These are phyloP conservation scores for Exsudoporus frostii DNA, from an alignment of 768 basidiomycete genomes.

Conservation along the genomic window DNA sequence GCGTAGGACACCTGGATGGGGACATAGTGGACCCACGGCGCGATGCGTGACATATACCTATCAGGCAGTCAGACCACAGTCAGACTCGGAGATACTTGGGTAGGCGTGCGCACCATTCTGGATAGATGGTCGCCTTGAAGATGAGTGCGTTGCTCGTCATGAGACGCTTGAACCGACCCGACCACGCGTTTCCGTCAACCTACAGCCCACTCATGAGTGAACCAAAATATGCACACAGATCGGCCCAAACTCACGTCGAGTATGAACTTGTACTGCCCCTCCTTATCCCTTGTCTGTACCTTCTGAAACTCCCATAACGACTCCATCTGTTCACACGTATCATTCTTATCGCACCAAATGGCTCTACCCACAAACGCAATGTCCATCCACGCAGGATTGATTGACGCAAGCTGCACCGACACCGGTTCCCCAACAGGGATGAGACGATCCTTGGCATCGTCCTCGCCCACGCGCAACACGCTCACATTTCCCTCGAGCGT, in stretches of 20 bases:
- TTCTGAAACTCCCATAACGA: constrained; percentile 49
- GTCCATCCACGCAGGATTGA: constrained; percentile 59
- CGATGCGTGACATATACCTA: constrained; percentile 56
- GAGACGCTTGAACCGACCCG: constrained; percentile 63
- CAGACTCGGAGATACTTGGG: not conserved
- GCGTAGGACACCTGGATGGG: constrained; percentile 63
- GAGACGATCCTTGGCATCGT: too few relatives aligned
- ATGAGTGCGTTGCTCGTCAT: constrained; percentile 60
- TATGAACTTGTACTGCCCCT: constrained; percentile 59
- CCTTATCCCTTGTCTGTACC: constrained; percentile 42
- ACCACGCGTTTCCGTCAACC: constrained; percentile 69
- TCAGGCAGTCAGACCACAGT: not conserved
- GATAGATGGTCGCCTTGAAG: constrained; percentile 70
- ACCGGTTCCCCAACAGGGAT: constrained; percentile 36
- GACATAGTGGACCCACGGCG: constrained; percentile 73
- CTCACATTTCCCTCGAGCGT: too few relatives aligned
- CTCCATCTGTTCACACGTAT: constrained; percentile 42
- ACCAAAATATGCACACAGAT: not conserved
- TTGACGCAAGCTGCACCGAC: constrained; percentile 33
- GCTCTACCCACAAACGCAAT: constrained; percentile 52
- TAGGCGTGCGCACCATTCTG: constrained; percentile 53
- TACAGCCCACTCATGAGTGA: constrained; percentile 14
- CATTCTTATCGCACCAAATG: constrained; percentile 35
- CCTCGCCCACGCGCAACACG: too few relatives aligned
- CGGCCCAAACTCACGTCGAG: constrained; percentile 43